Base-by-base conservation (phyloP, 805 yeast species). In the Blastobotrys chiropterorum region DNA sequence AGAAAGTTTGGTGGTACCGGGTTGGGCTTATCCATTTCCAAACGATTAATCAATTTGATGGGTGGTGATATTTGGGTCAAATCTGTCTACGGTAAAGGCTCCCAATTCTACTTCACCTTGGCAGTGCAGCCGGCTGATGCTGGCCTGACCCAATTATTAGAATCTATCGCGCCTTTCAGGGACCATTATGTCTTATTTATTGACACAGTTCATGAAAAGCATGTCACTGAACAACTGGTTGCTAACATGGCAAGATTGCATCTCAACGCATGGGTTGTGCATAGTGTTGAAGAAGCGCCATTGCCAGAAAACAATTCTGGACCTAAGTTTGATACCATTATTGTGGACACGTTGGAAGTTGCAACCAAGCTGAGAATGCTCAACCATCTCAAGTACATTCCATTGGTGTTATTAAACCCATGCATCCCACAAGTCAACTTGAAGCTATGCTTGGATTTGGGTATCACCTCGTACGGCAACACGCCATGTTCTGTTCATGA, bases 1-100 rank as follows among this genome's bases (percentile, higher is more conserved):
- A 79, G 96, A 66, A 87, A 87, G 67, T 89, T 88, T 66, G 96
- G 96, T 61, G 96, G 96, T 62, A 89, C 96, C 2, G 96, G 96
- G 57, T 74, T 88, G 45, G 96, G 96, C 15, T 74, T 88, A 51
- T 86, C 95, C 2, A 88, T 88, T 66, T 89, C 96, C 7, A 87
- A 86, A 67, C 89, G 87, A 61, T 76, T 88, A 59, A 88, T 89
- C 62, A 90, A 86, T 62, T 75, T 88, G 57, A 88, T 89, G 96
- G 96, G 96, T 43, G 96, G 96, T 65, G 92, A 85, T 57, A 87
- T 88, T 56, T 87, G 96, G 96, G 96, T 89, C 22, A 80, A 86
- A 19, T 86, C 95, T 0, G 77, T 76, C 54, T 86, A 82, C 63
- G 94, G 92, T 21, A 74, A 78, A 61, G 96, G 96, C 1, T 86